Evolutionary conservation across 768 basidiomycete species (phyloP), one percentile per base, ranked within the genome.

Genomic region (Lentinula edodes): DNA sequence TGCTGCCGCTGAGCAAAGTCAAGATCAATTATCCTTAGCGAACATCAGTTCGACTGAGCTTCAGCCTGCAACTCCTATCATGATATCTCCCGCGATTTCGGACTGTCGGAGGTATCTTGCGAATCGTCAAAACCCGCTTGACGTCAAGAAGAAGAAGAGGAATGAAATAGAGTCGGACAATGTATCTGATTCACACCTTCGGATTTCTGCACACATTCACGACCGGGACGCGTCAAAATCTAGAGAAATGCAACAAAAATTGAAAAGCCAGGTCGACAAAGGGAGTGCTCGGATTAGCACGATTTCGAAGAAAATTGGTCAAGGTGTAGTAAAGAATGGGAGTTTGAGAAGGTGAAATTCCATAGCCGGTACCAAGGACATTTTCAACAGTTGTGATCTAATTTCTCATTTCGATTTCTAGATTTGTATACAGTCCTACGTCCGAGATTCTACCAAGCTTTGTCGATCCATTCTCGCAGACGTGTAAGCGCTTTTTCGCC

Each of bases 381-480:
- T n/a, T n/a, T n/a, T n/a, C 1, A 6, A 5, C 45, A 46, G 20
- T 18, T 46, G n/a, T 6, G 3, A 13, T 20, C 15, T 32, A 3
- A 32, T 10, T 38, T 4, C 16, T 28, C n/a, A 64, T 48, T n/a
- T n/a, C n/a, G 61, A 60, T 4, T 18, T 36, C 36, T 61, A 90
- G 91, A 92, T 66, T 89, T 93, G 64, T 83, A 89, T 64, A 81
- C 82, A 2, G 80, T 84, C 12, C 75, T 91, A 10, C 80, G 78
- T 16, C 85, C 83, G 60, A 78, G 82, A 60, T 69, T 83, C 61
- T 76, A 91, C 76, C 78, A 92, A 82, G 80, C 93, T 69, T 68
- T 93, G 1, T 94, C 92, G 1, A 94, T 95, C 58, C 93, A 94
- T 69, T 91, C 91, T 1, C 85, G 93, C 41, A 77, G 84, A 58